Percentiles rank a stretch among this genome's conserved stretches.
Conservation (phyloP, 306 rosid species). For the Corylus americana region DNA sequence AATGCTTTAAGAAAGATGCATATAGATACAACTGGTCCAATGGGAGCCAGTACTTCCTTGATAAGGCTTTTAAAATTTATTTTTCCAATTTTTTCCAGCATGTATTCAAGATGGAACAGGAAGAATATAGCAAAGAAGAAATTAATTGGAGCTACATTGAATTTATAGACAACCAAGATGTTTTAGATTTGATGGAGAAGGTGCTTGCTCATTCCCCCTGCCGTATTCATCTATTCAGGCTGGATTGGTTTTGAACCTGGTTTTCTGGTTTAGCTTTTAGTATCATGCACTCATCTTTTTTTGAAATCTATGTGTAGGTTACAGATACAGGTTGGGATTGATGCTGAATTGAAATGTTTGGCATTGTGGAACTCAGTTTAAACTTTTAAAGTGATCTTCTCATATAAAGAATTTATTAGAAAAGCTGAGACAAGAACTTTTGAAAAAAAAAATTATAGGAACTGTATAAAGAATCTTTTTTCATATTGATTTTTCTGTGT, state of each 20-base stretch:
- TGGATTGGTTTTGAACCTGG: background rate
- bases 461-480: background rate
- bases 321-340: background rate
- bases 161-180: slow-evolving; percentile 97
- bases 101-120: slow-evolving; percentile 99
- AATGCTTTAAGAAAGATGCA: background rate
- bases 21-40: background rate
- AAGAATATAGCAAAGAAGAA: slow-evolving; percentile 92
- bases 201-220: slow-evolving; percentile 36
- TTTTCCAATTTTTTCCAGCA: slow-evolving; percentile 60
- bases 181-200: slow-evolving; percentile 97
- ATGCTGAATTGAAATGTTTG: slow-evolving; percentile 9
- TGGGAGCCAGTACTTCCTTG: background rate
- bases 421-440: background rate
- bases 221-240: background rate
- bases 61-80: slow-evolving; percentile 9
- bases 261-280: background rate
- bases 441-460: background rate
- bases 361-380: background rate
- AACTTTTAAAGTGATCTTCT: background rate
- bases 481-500: slow-evolving; percentile 5
- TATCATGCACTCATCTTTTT: background rate
- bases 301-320: background rate
- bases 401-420: background rate
- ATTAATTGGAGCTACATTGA: slow-evolving; percentile 99